Conservation (phyloP, 2,329 filamentous ascomycete species). For the Penicillium rolfsii region DNA sequence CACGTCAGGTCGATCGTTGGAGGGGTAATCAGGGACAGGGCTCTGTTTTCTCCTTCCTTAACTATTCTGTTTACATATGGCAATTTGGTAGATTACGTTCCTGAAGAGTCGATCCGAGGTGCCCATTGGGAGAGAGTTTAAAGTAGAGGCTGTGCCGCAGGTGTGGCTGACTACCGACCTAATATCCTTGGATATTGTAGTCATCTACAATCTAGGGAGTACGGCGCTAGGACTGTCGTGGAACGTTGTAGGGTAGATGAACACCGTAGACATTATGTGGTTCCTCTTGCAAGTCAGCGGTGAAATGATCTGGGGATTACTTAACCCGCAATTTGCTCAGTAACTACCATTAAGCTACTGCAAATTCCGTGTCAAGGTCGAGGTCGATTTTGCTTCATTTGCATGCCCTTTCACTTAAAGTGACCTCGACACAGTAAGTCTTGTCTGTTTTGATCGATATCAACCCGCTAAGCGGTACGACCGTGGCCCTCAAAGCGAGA, state of each 20-base stretch:
- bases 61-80: background rate
- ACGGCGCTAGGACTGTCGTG: background rate
- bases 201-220: background rate
- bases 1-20: conserved; percentile 3
- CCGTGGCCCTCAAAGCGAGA: background rate
- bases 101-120: background rate
- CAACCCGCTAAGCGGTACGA: background rate
- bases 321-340: too few species aligned
- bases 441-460: background rate
- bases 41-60: background rate
- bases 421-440: background rate
- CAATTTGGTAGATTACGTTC: background rate
- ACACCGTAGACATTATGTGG: background rate
- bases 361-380: background rate
- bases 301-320: background rate
- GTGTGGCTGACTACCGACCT: conserved; percentile 10
- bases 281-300: background rate
- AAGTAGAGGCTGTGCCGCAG: background rate
- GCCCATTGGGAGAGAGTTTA: background rate
- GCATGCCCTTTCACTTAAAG: background rate
- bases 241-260: conserved; percentile 3
- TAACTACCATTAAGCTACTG: background rate
- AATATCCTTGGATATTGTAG: conserved; percentile 1
- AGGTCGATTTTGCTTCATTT: background rate
- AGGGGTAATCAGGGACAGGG: background rate